These are phyloP conservation scores for Magnolia officinalis DNA, from an alignment of 164 flowering plant species.

Conservation along the genomic window DNA sequence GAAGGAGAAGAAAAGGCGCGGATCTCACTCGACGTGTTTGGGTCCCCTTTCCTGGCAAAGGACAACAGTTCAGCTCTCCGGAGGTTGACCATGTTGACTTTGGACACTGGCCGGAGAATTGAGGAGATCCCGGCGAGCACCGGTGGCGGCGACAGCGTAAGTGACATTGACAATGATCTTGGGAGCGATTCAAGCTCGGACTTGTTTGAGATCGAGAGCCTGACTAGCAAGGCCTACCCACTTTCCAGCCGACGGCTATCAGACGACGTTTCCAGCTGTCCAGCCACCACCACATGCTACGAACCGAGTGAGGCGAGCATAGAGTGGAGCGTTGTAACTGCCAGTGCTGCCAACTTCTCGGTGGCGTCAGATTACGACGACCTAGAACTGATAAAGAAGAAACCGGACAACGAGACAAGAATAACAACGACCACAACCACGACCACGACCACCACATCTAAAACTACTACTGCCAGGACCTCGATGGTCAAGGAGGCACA, in stretches of 20 bases:
- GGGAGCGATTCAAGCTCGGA: slow-evolving; percentile 86
- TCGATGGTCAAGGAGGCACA: slow-evolving; percentile 18
- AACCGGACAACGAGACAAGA: not conserved
- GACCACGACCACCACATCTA: not conserved
- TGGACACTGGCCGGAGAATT: slow-evolving; percentile 30
- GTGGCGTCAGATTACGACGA: slow-evolving; percentile 34
- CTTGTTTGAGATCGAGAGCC: slow-evolving; percentile 72
- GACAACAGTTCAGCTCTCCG: slow-evolving; percentile 24
- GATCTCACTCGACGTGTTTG: slow-evolving; percentile 55
- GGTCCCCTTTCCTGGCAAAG: slow-evolving; percentile 35
- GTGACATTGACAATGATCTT: slow-evolving; percentile 22
- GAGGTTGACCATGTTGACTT: slow-evolving; percentile 33
- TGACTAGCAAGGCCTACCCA: slow-evolving; percentile 29
- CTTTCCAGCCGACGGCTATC: slow-evolving; percentile 40
- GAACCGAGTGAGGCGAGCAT: slow-evolving; percentile 85
- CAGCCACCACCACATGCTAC: slow-evolving; percentile 38
- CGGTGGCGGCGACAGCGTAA: not conserved
- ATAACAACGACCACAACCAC: slow-evolving; percentile 4
- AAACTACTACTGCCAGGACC: not conserved
- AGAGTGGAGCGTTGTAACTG: slow-evolving; percentile 77
- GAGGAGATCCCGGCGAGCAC: slow-evolving; percentile 23
- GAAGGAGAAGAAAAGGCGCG: slow-evolving; percentile 23
- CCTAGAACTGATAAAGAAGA: not conserved
- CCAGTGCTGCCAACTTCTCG: slow-evolving; percentile 60
- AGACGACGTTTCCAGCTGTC: slow-evolving; percentile 29